These are phyloP conservation scores for Apiospora marii DNA, from an alignment of 2,329 filamentous ascomycete species.

Conservation along the genomic window DNA sequence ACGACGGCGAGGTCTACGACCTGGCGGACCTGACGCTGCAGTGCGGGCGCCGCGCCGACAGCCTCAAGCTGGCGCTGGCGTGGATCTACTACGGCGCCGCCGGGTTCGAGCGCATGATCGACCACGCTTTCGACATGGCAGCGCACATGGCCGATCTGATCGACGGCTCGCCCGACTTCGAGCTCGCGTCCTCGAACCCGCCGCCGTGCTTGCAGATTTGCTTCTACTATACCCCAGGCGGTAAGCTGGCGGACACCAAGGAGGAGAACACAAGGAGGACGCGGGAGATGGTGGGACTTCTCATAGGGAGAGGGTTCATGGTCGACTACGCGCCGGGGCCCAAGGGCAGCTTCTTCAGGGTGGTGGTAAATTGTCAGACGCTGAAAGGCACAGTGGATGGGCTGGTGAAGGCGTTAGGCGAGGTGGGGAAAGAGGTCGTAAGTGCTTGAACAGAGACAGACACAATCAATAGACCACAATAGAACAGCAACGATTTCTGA, in stretches of 20 bases:
- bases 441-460: not conserved
- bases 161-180: constrained; percentile 64
- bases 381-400: constrained; percentile 55
- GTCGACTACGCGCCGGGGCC: constrained; percentile 67
- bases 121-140: constrained; percentile 77
- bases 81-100: constrained; percentile 88
- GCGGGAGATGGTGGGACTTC: constrained; percentile 53
- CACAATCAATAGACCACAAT: not conserved
- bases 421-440: constrained; percentile 37
- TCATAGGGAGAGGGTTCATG: constrained; percentile 65
- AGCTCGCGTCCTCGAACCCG: constrained; percentile 76
- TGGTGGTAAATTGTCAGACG: constrained; percentile 66
- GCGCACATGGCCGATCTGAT: constrained; percentile 71
- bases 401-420: constrained; percentile 38
- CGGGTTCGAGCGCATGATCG: constrained; percentile 75
- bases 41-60: constrained; percentile 87
- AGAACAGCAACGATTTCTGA: not conserved
- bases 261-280: constrained; percentile 59
- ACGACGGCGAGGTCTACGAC: constrained; percentile 74
- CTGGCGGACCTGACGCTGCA: constrained; percentile 92
- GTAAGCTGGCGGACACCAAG: constrained; percentile 52
- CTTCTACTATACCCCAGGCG: constrained; percentile 81
- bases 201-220: constrained; percentile 93
- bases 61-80: constrained; percentile 83
- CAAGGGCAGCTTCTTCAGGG: constrained; percentile 64